Evolutionary conservation across 345 rosid species (phyloP).

Genomic region (Acer saccharum): DNA sequence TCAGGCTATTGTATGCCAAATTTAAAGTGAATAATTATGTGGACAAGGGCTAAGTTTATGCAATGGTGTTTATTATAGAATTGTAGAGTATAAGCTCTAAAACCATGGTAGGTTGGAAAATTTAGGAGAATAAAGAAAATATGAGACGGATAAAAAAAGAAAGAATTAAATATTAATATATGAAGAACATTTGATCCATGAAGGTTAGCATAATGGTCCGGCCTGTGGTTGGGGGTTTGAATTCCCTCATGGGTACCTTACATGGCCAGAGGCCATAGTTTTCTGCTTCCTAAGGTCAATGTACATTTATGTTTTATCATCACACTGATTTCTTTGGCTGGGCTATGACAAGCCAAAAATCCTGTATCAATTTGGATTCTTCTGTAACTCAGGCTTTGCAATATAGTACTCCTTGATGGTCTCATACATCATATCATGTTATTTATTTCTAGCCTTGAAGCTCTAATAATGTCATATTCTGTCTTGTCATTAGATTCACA

Average conservation of each 20-base stretch:
- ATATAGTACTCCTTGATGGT: neutral
- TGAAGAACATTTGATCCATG: too few species aligned
- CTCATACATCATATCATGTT: neutral
- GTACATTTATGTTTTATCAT: neutral
- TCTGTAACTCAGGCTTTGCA: neutral
- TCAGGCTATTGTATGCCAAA: neutral
- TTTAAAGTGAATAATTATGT: neutral
- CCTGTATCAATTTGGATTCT: neutral
- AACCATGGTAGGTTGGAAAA: neutral
- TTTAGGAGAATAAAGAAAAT: neutral
- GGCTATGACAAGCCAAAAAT: neutral
- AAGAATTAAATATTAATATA: neutral
- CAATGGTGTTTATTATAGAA: neutral
- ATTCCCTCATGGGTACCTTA: too few species aligned
- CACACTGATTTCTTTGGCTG: neutral
- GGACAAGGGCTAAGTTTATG: conserved; percentile 2
- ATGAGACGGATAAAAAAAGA: neutral
- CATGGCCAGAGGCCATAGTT: too few species aligned
- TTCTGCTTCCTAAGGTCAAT: neutral
- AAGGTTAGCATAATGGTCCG: too few species aligned
- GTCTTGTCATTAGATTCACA: conserved; percentile 52
- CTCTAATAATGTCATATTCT: conserved; percentile 4
- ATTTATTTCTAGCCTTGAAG: neutral
- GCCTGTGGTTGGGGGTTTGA: too few species aligned
- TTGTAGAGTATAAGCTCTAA: neutral